Evolutionary conservation across 2,329 filamentous ascomycete genomes (phyloP).

Genomic region (Fusarium protoensiforme): DNA sequence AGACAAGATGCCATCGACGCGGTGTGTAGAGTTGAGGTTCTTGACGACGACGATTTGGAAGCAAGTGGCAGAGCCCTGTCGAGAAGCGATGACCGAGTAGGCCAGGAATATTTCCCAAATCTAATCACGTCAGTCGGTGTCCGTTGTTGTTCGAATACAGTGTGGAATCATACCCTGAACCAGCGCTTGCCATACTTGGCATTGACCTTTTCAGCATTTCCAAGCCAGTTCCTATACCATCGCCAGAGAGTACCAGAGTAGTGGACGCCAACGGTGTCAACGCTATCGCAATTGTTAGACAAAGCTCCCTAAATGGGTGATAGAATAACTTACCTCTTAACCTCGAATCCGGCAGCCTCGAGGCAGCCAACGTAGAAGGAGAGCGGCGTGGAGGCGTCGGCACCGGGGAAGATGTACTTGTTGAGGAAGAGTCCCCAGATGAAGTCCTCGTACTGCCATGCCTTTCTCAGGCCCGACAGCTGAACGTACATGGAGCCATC

Average conservation of each 20-base stretch:
- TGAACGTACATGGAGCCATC: slow-evolving; percentile 95
- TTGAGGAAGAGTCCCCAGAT: slow-evolving; percentile 99
- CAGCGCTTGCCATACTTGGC: slow-evolving; percentile 92
- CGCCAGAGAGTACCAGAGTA: slow-evolving; percentile 95
- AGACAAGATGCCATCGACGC: slow-evolving; percentile 76
- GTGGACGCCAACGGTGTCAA: slow-evolving; percentile 93
- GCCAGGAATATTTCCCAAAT: slow-evolving; percentile 95
- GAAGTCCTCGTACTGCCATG: slow-evolving; percentile 96
- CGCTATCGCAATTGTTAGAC: slow-evolving; percentile 43
- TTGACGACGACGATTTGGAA: slow-evolving; percentile 89
- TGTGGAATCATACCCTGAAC: slow-evolving; percentile 77
- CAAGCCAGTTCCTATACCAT: slow-evolving; percentile 98
- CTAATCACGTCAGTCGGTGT: slow-evolving; percentile 54
- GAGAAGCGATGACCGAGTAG: slow-evolving; percentile 84
- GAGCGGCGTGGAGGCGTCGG: slow-evolving; percentile 90
- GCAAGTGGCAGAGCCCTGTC: slow-evolving; percentile 86
- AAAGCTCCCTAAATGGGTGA: not conserved
- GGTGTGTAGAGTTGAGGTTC: slow-evolving; percentile 89
- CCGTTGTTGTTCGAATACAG: accelerated
- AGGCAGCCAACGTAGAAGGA: slow-evolving; percentile 84
- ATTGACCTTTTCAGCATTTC: slow-evolving; percentile 87
- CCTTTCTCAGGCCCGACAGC: slow-evolving; percentile 88
- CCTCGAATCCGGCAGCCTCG: slow-evolving; percentile 73
- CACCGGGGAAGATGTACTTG: slow-evolving; percentile 96
- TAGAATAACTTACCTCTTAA: slow-evolving; percentile 68